Evolutionary conservation across 306 rosid genomes (phyloP), one percentile per base, ranked within the genome.

Genomic region (Quercus ilex): DNA sequence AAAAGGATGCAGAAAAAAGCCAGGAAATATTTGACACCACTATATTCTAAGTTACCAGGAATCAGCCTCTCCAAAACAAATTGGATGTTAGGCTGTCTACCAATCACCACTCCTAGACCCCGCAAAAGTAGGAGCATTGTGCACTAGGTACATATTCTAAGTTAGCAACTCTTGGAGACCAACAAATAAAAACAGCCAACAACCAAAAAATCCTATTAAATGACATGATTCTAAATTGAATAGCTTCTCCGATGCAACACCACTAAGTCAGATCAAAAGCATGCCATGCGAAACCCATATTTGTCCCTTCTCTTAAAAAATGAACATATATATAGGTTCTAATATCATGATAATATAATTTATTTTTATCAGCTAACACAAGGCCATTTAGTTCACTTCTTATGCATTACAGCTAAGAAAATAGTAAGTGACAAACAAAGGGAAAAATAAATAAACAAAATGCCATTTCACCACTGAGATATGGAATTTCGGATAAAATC

Each of bases 401-500:
- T 35, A 70, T 59, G 52, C 74, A 55, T 17, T 55, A 58, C 53
- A 69, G 78, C 70, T 33, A 35, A 56, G 19, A 71, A 20, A 33
- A 25, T 31, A 71, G 62, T 51, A 74, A 77, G 56, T 73, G 73
- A 63, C 33, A 33, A 80, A 18, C 58, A 78, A 65, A 57, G 76
- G 31, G 15, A 52, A 49, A 49, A 13, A 11, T 11, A 13, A 13
- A 33, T 6, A 33, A 7, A 74, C 19, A 69, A 26, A 33, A 57
- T 55, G 70, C 33, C n/a, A 23, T 18, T 58, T 58, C 30, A 58
- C 10, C 26, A 19, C 25, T 58, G 1, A 19, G 23, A 21, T 58
- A 18, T 19, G 7, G 12, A 18, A 15, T 7, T 23, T 25, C 10
- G 8, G 46, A 63, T 25, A 26, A 64, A 64, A 33, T 64, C 20